Conservation (phyloP, 192 early-diverging fungal genomes). For the Entomortierella parvispora region DNA sequence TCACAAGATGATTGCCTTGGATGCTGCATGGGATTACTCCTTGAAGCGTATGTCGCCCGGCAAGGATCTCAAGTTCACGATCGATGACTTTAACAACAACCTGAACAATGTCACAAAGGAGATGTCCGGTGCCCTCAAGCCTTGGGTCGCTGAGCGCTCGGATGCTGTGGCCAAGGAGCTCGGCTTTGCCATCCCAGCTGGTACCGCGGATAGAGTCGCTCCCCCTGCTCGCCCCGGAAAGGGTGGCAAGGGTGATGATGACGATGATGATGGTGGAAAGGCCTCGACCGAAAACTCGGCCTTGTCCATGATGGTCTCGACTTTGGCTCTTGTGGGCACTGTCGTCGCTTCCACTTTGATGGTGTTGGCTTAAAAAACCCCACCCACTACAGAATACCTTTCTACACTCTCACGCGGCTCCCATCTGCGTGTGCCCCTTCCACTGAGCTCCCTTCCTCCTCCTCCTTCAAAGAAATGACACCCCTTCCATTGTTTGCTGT, state of each 20-base stretch:
- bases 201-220: constrained; percentile 41
- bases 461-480: no score
- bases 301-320: not conserved
- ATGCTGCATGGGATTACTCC: constrained; percentile 51
- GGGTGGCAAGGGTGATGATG: constrained; percentile 11
- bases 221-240: constrained; percentile 36
- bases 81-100: constrained; percentile 49
- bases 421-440: no score
- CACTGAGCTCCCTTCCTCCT: no score
- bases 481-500: no score
- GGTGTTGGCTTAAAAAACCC: constrained; percentile 43
- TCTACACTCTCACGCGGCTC: no score
- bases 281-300: constrained; percentile 14
- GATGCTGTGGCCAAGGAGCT: constrained; percentile 19
- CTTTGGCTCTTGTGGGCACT: constrained; percentile 12
- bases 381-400: no score
- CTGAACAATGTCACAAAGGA: constrained; percentile 43
- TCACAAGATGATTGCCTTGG: constrained; percentile 51
- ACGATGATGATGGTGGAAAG: constrained; percentile 25
- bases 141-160: constrained; percentile 21
- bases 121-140: constrained; percentile 40
- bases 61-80: constrained; percentile 30
- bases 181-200: constrained; percentile 34
- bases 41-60: constrained; percentile 36
- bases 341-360: constrained; percentile 24